These are phyloP conservation scores for Candida michaelii DNA, from an alignment of 805 yeast genomes.

Conservation along the genomic window DNA sequence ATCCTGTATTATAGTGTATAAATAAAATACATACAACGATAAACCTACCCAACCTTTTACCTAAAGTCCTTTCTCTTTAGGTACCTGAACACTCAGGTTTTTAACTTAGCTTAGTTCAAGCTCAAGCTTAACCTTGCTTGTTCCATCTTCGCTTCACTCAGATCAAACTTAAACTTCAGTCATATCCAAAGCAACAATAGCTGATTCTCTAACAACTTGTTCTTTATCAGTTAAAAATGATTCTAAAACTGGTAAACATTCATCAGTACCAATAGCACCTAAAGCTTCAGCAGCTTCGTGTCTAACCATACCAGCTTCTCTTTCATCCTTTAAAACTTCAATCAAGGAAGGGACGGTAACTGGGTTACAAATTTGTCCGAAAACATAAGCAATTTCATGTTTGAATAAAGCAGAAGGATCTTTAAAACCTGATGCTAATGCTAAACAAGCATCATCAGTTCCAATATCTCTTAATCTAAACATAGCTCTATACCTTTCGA, in stretches of 20 bases:
- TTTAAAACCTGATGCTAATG: constrained; percentile 84
- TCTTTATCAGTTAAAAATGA: constrained; percentile 78
- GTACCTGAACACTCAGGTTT: no score
- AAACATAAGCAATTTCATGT: constrained; percentile 97
- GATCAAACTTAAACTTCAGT: constrained; percentile 95
- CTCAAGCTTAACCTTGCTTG: no score
- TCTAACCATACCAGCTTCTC: constrained; percentile 97
- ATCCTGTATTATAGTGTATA: constrained; percentile 8
- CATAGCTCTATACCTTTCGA: constrained; percentile 97
- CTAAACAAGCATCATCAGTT: constrained; percentile 87
- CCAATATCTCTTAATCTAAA: constrained; percentile 95
- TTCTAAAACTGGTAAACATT: constrained; percentile 84
- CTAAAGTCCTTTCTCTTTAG: background rate
- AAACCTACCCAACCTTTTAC: background rate
- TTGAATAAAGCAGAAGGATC: constrained; percentile 93
- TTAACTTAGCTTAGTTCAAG: constrained; percentile 21
- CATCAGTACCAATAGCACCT: constrained; percentile 95
- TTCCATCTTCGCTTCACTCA: no score
- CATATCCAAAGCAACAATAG: constrained; percentile 97
- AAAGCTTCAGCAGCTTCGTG: constrained; percentile 99
- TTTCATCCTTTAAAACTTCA: constrained; percentile 70
- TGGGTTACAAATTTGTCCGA: constrained; percentile 95
- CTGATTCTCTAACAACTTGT: constrained; percentile 92
- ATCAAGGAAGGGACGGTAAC: constrained; percentile 85
- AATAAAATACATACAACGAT: constrained; percentile 6